Evolutionary conservation across 441 rosid genomes (phyloP).

Genomic region (Hypseocharis bilobata): DNA sequence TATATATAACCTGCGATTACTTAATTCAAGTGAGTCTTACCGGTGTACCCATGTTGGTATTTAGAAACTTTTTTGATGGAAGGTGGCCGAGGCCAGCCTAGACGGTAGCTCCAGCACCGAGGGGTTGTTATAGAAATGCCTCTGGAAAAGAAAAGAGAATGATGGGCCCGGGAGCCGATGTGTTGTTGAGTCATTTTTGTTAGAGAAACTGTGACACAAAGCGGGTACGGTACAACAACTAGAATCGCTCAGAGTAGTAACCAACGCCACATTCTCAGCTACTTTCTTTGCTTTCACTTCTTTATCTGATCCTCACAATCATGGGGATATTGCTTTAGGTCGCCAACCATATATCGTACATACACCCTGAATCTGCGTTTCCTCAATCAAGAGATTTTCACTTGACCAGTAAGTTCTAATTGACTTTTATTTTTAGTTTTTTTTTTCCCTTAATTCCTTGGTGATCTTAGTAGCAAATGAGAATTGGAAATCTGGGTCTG

Average conservation of each 20-base stretch:
- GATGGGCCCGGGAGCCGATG: too few species aligned
- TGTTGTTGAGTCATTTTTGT: too few species aligned
- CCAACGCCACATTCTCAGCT: background rate
- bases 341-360: slow-evolving; percentile 1
- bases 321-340: background rate
- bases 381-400: background rate
- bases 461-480: background rate
- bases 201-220: too few species aligned
- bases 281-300: background rate
- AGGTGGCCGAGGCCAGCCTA: too few species aligned
- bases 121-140: too few species aligned
- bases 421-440: background rate
- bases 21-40: too few species aligned
- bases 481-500: background rate
- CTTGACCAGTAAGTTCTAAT: background rate
- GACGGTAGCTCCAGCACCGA: too few species aligned
- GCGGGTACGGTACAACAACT: too few species aligned
- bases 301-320: background rate
- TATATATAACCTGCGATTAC: too few species aligned
- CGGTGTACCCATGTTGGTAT: too few species aligned
- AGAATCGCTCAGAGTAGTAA: background rate
- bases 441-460: background rate
- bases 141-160: too few species aligned
- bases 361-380: background rate
- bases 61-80: too few species aligned